Evolutionary conservation across 2,329 filamentous ascomycete genomes (phyloP).

Genomic region (Leptographium lundbergii): DNA sequence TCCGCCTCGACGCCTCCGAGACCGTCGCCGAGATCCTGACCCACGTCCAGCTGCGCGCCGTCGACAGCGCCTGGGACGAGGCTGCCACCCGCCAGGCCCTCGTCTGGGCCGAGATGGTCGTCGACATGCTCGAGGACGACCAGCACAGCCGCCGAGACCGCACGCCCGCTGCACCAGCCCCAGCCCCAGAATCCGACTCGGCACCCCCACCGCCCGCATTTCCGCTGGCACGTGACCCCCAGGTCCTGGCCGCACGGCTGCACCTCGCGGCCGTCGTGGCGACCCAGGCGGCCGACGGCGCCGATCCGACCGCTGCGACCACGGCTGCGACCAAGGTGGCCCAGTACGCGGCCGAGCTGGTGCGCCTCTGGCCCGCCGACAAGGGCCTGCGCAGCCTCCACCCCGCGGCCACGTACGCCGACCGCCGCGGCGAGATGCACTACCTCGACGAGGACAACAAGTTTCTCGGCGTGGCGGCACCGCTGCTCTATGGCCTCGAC

Average conservation of each 20-base stretch:
- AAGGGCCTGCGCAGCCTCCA: conserved; percentile 25
- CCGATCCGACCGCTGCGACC: conserved; percentile 14
- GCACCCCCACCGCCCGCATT: conserved; percentile 8
- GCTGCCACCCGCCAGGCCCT: conserved; percentile 27
- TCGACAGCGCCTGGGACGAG: conserved; percentile 21
- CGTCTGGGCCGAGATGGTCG: conserved; percentile 31
- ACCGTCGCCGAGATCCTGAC: conserved; percentile 26
- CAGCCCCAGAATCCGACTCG: conserved; percentile 5
- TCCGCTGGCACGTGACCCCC: conserved; percentile 28
- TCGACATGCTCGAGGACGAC: conserved; percentile 35
- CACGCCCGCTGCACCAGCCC: conserved; percentile 2
- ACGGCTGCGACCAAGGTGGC: too few relatives aligned
- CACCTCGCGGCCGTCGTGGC: conserved; percentile 30
- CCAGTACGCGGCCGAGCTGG: conserved; percentile 19
- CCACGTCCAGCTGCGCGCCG: conserved; percentile 28
- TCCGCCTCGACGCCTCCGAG: conserved; percentile 29
- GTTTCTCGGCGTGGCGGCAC: conserved; percentile 22
- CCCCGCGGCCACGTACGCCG: conserved; percentile 18
- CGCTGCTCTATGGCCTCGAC: conserved; percentile 31
- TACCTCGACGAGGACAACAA: conserved; percentile 23
- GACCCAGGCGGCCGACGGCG: conserved; percentile 17
- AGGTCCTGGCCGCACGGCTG: conserved; percentile 27
- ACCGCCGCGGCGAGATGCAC: conserved; percentile 13
- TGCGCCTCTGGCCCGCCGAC: conserved; percentile 27
- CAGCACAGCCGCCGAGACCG: conserved; percentile 20